Percentiles rank a stretch among this genome's conserved stretches.
Conservation (phyloP, 495 filamentous ascomycete genomes). For the Neurospora intermedia region DNA sequence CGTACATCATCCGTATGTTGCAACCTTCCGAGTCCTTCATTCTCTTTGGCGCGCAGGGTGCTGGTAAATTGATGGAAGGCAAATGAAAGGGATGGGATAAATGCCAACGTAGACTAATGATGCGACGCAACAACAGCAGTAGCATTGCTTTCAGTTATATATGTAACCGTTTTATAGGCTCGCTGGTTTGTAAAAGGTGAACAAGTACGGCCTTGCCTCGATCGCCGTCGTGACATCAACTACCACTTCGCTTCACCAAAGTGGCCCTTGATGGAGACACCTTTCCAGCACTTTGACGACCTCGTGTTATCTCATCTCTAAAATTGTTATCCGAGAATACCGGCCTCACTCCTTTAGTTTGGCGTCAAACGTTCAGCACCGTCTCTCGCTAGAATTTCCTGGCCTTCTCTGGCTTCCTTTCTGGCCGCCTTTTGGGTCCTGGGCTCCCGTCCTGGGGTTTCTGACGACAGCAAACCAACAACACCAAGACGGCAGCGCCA, state of each 20-base stretch:
- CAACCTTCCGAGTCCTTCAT: not conserved
- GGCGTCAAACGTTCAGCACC: not conserved
- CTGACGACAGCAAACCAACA: not conserved
- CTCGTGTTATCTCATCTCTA: not conserved
- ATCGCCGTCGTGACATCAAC: not conserved
- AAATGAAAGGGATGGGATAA: slow-evolving; percentile 1
- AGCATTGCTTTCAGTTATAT: not conserved
- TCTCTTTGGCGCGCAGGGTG: not conserved
- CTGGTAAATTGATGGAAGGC: not conserved
- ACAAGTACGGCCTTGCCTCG: not conserved
- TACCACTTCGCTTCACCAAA: not conserved
- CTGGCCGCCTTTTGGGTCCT: not conserved
- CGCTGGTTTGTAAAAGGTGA: not conserved
- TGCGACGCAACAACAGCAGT: not conserved
- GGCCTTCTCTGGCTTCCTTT: not conserved
- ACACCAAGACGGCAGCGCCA: not conserved
- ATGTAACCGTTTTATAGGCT: not conserved
- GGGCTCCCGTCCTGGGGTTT: not conserved
- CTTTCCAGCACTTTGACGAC: not conserved
- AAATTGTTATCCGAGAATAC: not conserved
- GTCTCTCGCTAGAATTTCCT: not conserved
- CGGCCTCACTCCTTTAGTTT: not conserved
- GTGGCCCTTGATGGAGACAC: not conserved
- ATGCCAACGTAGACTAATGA: not conserved
- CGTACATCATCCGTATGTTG: not conserved